Evolutionary conservation across 225 moss, liverwort and hornwort genomes (phyloP), one percentile per base, ranked within the genome.

Genomic region (Sphagnum contortum): DNA sequence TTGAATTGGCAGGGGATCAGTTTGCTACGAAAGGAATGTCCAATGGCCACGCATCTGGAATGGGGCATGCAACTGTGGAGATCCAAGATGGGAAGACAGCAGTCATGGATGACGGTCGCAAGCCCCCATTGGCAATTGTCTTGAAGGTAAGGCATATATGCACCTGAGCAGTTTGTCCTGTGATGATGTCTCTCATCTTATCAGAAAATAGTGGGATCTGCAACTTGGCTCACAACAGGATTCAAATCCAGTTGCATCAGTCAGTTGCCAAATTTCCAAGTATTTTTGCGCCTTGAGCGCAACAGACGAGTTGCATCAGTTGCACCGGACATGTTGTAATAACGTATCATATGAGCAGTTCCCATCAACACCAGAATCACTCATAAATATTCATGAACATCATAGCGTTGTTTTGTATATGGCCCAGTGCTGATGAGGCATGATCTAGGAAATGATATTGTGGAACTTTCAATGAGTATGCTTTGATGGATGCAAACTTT

Each of bases 41-140:
- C 29, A 29, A 29, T 1, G 29, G 29, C 29, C 29, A 29, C 29
- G 29, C 29, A 29, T 29, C 29, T 29, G 29, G 29, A 29, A 29
- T 29, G 29, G 29, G 29, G 29, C 29, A 29, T 29, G 29, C 29
- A 29, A 29, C 52, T 52, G 52, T 52, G 52, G 52, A 52, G 7
- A 52, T 52, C 52, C 7, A 52, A 52, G 9, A 52, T 9, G 9
- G 9, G 7, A 52, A 52, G 52, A 5, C 52, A 6, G 9, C 2
- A 5, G 52, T 29, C 29, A 29, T 5, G 52, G 7, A 9, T 52
- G 6, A 6, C 52, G 58, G 67, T 64, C 83, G 90, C 2, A 77
- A 84, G 63, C 85, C 88, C 3, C 90, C 88, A 4, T 72, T 91
- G 65, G 88, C 90, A 12, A 86, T 91, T 4, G 62, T 81, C 13